Evolutionary conservation across 2,329 filamentous ascomycete genomes (phyloP), one percentile per base, ranked within the genome.

Genomic region (Chaetomiaceae sp.): DNA sequence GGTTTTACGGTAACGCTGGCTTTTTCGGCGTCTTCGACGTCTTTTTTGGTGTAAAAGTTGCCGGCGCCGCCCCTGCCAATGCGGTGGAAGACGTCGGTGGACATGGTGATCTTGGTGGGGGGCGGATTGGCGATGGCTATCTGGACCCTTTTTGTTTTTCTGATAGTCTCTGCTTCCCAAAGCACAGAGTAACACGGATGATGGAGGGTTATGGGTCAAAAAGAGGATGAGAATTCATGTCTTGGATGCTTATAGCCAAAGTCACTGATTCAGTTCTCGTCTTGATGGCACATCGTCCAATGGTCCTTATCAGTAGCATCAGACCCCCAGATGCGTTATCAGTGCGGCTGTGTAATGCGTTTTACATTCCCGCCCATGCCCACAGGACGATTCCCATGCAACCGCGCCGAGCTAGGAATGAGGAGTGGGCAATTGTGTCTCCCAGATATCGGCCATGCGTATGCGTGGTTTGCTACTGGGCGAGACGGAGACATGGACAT

Each of bases 21-120:
- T 55, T 66, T 69, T 49, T 63, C 61, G 40, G 66, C 70, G 25
- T 77, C 72, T 23, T 79, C 71, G 21, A 76, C 64, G 51, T 81
- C 73, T 57, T 75, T 71, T 55, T 76, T 72, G 61, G 71, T 71
- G 60, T 75, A 75, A 64, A 77, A 83, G 66, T 86, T 86, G 46
- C 82, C 82, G 5, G 81, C 81, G 44, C 82, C 82, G 48, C 82
- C 82, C 43, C 82, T 77, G 50, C 82, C 82, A 37, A 76, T 72
- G 52, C 72, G 73, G 57, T 72, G 71, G 57, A 76, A 77, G 44
- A 70, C 70, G 59, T 77, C 77, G 51, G 61, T 62, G 63, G 60
- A 65, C 66, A 58, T 64, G 31, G 6, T 20, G 39, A 13, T 14
- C 9, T 12, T 35, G n/a, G n/a, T 25, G 21, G 7, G 30, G 12